Conservation (phyloP, 1,284 basidiomycete species). For the Heterobasidion occidentale region DNA sequence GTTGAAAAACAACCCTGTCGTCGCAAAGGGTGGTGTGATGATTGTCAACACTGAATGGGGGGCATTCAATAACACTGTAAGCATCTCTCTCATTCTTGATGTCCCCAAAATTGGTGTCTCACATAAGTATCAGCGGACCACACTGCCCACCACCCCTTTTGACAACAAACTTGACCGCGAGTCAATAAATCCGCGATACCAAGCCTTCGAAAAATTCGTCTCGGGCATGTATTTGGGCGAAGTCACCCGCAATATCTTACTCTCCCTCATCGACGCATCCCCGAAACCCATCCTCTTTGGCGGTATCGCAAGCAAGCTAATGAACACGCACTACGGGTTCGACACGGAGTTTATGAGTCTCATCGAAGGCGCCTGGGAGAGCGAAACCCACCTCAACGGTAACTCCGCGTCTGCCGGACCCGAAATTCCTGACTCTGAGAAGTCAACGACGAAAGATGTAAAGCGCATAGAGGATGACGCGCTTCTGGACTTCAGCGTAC, state of each 20-base stretch:
- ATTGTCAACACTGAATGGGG: conserved; percentile 98
- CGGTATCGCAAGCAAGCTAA: conserved; percentile 61
- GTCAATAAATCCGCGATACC: conserved; percentile 90
- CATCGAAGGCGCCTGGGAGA: conserved; percentile 71
- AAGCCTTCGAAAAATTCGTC: conserved; percentile 97
- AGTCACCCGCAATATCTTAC: conserved; percentile 79
- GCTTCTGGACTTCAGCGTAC: conserved; percentile 8
- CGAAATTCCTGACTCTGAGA: conserved; percentile 9
- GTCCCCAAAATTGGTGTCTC: background rate
- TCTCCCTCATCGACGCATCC: conserved; percentile 79
- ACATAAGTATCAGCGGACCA: conserved; percentile 48
- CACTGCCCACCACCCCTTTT: conserved; percentile 85
- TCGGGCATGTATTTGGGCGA: conserved; percentile 99
- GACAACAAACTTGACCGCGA: conserved; percentile 91
- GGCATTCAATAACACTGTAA: conserved; percentile 84
- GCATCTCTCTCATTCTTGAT: conserved; percentile 17
- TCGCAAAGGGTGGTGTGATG: conserved; percentile 70
- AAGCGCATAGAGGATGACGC: background rate
- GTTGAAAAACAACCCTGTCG: conserved; percentile 55
- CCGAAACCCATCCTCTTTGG: conserved; percentile 70
- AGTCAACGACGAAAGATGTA: background rate
- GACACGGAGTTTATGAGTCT: conserved; percentile 91
- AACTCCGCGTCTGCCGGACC: conserved; percentile 5
- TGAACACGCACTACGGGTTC: conserved; percentile 91
- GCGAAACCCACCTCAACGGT: conserved; percentile 18